Evolutionary conservation across 2,329 filamentous ascomycete species (phyloP), one percentile per base, ranked within the genome.

Genomic region (Calonectria pseudoturangicola): DNA sequence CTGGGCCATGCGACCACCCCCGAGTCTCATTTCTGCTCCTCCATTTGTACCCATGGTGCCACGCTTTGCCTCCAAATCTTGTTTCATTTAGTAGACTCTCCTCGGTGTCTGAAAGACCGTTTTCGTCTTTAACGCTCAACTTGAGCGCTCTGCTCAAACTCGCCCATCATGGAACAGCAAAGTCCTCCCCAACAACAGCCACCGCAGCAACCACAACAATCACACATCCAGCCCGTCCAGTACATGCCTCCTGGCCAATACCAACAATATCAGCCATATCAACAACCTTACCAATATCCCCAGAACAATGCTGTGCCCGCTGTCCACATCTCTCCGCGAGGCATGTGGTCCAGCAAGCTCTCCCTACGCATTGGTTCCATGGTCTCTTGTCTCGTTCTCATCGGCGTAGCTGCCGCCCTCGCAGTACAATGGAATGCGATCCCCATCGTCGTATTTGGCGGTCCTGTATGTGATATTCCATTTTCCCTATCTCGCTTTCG

Each of bases 301-400:
- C 50, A 72, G 28, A 30, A 27, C 56, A 54, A 56, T 36, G 39
- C 8, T 12, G 12, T 30, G 36, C 41, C 28, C 16, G 58, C 66
- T 13, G 47, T 72, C 9, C 67, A 70, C 36, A 25, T 66, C 36
- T 73, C 71, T 8, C 27, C 71, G 6, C 60, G 39, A 16, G 56
- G 68, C 60, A 72, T 72, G 60, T 74, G 60, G 43, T 25, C 50
- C 12, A 33, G 41, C 36, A 74, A 74, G 43, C 51, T 74, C 9
- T 15, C 30, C 12, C 36, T 74, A 12, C 69, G 69, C n/a, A 48
- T 69, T 25, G 4, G 33, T 18, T 74, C 72, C 16, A 67, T 69
- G 28, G 41, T 69, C 16, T 72, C 36, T 12, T 41, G 41, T 12
- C 13, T 72, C 64, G 21, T 74, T 50, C 21, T 74, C 9, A 66